A percentile compares a stretch with the other conserved stretches of the same genome.
Conservation (phyloP, 2,329 filamentous ascomycete genomes). For the Chaetomium sp. region DNA sequence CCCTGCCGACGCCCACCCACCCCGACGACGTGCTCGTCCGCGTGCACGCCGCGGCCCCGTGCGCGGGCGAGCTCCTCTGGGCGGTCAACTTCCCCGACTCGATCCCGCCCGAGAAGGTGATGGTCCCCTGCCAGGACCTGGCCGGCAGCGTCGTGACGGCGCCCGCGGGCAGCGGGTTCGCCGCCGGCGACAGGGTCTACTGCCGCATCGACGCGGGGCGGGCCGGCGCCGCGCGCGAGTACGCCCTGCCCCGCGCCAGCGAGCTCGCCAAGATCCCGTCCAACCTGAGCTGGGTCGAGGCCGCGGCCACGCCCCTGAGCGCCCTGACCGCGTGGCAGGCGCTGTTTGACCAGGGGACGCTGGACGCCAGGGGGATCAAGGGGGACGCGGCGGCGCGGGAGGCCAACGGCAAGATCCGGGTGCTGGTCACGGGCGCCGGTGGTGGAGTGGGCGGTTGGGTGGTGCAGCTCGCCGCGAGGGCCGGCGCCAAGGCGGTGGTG, state of each 20-base stretch:
- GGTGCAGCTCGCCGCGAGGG: constrained; percentile 43
- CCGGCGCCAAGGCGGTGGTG: constrained; percentile 43
- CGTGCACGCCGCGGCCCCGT: constrained; percentile 39
- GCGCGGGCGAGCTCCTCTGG: constrained; percentile 41
- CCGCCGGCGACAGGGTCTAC: constrained; percentile 40
- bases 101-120: constrained; percentile 31
- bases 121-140: constrained; percentile 43
- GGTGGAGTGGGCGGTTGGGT: constrained; percentile 47
- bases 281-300: constrained; percentile 41
- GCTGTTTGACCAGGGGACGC: constrained; percentile 42
- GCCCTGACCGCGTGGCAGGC: constrained; percentile 47
- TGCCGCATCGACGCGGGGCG: constrained; percentile 37
- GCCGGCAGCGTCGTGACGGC: constrained; percentile 43
- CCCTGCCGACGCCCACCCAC: constrained; percentile 33
- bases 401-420: constrained; percentile 37
- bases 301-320: constrained; percentile 44
- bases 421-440: constrained; percentile 46
- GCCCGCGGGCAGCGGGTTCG: constrained; percentile 38
- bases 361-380: constrained; percentile 38
- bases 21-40: constrained; percentile 39
- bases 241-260: constrained; percentile 37
- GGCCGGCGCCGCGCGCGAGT: constrained; percentile 39
- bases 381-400: constrained; percentile 35
- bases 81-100: constrained; percentile 32
- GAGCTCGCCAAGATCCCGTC: constrained; percentile 43